Conservation (phyloP, 2,329 filamentous ascomycete species). For the Tricladium varicosporioides region DNA sequence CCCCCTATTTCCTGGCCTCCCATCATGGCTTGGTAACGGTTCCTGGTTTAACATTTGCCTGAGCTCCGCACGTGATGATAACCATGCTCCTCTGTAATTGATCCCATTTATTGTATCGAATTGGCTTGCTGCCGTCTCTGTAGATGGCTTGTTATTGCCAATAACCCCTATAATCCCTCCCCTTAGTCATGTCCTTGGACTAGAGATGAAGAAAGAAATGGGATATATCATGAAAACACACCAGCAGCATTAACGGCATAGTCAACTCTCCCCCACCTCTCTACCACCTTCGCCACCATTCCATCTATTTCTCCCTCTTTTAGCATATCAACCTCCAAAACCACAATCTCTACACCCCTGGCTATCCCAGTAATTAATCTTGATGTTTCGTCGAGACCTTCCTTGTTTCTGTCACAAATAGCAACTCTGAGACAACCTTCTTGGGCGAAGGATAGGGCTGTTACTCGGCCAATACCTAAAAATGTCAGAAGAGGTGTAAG, state of each 20-base stretch:
- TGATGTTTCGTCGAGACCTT: slow-evolving; percentile 35
- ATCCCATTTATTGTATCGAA: slow-evolving; percentile 43
- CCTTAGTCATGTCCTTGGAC: neutral
- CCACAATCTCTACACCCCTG: slow-evolving; percentile 23
- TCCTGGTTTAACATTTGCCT: slow-evolving; percentile 44
- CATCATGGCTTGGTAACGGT: slow-evolving; percentile 42
- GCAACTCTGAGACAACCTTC: slow-evolving; percentile 44
- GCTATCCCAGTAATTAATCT: slow-evolving; percentile 25
- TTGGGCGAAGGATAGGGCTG: slow-evolving; percentile 42
- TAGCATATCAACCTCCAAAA: slow-evolving; percentile 36
- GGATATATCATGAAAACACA: slow-evolving; percentile 20
- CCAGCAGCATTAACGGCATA: slow-evolving; percentile 47
- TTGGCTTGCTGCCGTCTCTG: slow-evolving; percentile 35
- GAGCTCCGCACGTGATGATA: slow-evolving; percentile 43
- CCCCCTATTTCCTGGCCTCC: slow-evolving; percentile 40
- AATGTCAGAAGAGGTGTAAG: neutral
- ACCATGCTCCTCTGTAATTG: slow-evolving; percentile 46
- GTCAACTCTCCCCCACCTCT: slow-evolving; percentile 41
- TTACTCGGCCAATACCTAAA: slow-evolving; percentile 43
- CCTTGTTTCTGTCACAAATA: slow-evolving; percentile 40
- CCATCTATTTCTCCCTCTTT: slow-evolving; percentile 35
- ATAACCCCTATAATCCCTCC: slow-evolving; percentile 18
- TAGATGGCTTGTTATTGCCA: slow-evolving; percentile 23
- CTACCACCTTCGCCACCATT: slow-evolving; percentile 35
- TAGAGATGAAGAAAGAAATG: neutral